Evolutionary conservation across 78 protist genomes (phyloP).

Genomic region (Emiliania huxleyi): DNA sequence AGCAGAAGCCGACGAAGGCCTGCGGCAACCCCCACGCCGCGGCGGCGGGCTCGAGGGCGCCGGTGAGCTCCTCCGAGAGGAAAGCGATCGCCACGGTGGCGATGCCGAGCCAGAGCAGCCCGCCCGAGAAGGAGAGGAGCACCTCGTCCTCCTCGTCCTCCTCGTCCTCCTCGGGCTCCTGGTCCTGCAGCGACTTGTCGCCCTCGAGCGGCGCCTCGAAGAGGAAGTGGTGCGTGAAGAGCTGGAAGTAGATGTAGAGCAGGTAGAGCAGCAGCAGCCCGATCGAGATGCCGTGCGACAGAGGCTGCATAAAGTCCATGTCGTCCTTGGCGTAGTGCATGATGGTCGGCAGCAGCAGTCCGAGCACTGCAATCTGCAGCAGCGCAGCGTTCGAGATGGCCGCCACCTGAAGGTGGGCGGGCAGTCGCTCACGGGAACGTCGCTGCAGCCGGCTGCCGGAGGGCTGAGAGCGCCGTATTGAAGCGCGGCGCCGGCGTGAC

Average conservation of each 20-base stretch:
- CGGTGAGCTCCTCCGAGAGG: conserved; percentile 39
- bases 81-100: conserved; percentile 41
- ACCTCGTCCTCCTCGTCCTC: conserved; percentile 48
- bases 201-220: conserved; percentile 36
- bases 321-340: background rate
- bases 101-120: background rate
- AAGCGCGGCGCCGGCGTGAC: background rate
- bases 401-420: background rate
- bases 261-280: conserved; percentile 33
- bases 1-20: conserved; percentile 33
- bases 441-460: background rate
- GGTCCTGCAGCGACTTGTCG: no score
- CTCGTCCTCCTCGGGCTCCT: background rate
- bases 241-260: conserved; percentile 49
- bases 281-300: background rate
- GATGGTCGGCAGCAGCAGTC: background rate
- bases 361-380: conserved; percentile 36
- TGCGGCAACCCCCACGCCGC: background rate
- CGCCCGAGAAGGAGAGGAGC: background rate
- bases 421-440: background rate
- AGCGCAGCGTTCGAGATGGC: conserved; percentile 27
- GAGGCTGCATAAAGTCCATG: background rate
- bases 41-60: conserved; percentile 32
- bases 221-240: conserved; percentile 33
- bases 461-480: background rate